Base-by-base conservation (phyloP, 1,284 basidiomycete species). In the Cutaneotrichosporon sp. region DNA sequence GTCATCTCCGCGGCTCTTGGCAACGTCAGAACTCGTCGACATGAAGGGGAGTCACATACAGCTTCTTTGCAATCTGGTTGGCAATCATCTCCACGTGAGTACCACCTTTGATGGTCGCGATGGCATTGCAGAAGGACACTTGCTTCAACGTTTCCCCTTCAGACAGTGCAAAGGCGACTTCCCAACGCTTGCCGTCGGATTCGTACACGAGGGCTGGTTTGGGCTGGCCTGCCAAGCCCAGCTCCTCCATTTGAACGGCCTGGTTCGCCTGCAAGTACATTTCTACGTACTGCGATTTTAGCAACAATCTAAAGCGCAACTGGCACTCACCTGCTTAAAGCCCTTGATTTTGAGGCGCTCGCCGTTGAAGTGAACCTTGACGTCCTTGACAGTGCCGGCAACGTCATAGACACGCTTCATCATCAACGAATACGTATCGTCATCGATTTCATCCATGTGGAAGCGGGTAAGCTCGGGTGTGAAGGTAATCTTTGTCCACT, bases 61-160 rank as follows among this genome's bases (percentile, higher is more conserved):
- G 77, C 60, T 81, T 83, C 73, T 91, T 91, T 42, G 92, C 84
- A 51, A 99, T 82, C 73, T 96, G 91, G 69, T 93, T 89, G 1
- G 91, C 82, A 55, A 98, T 83, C 66, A 84, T 80, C 41, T 82
- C 83, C 63, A 99, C 94, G 70, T 99, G 96, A 1, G 90, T 93
- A 50, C 96, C 96, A 52, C 96, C 96, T 70, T 98, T 98, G 56
- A 82, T 91, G 3, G 96, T 99, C 8, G 94, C 86, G 62, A 99
- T 98, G 21, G 92, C 92, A 77, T 99, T 99, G 66, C 91, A 92
- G 69, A 97, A 99, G 14, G 96, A 97, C 36, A 97, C 90, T 54
- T 94, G 90, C 68, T 90, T 87, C 26, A 30, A 30, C 75, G 90
- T 90, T 36, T 85, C 79, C 22, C 92, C 91, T 34, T 80, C 79